Percentiles rank a stretch among this genome's conserved stretches.
These are phyloP conservation scores for Candolleomyces aberdarensis DNA, from an alignment of 768 basidiomycete species.

Conservation along the genomic window DNA sequence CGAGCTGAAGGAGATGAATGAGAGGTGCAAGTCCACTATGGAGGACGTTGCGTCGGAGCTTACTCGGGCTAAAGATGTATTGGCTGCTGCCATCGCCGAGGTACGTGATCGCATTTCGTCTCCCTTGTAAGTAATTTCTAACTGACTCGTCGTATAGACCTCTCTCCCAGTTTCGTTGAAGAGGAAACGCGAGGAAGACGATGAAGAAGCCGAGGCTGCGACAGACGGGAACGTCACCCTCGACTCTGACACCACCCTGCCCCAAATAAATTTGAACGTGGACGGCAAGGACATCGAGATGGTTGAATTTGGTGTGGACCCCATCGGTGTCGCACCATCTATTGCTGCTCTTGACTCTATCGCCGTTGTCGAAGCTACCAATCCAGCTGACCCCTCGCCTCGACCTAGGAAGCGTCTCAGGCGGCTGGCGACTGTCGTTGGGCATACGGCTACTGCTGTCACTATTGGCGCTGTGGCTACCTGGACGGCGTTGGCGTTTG, in stretches of 20 bases:
- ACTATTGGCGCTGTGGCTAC: constrained; percentile 67
- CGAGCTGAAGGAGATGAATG: constrained; percentile 39
- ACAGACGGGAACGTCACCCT: constrained; percentile 17
- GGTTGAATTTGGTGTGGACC: background rate
- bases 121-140: constrained; percentile 14
- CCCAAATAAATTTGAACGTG: no score
- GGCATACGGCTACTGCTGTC: constrained; percentile 59
- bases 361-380: no score
- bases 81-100: constrained; percentile 1
- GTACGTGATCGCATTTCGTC: background rate
- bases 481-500: constrained; percentile 73
- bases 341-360: no score
- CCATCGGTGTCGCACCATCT: background rate
- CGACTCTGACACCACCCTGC: background rate
- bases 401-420: constrained; percentile 44
- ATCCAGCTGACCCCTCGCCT: constrained; percentile 4
- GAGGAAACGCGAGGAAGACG: constrained; percentile 56
- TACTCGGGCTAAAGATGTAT: constrained; percentile 24
- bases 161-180: constrained; percentile 46
- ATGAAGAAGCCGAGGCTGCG: constrained; percentile 36
- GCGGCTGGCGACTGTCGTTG: constrained; percentile 40
- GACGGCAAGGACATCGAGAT: background rate
- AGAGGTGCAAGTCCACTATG: constrained; percentile 3
- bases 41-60: constrained; percentile 26
- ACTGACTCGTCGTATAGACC: constrained; percentile 19